phyloP scores from a whole-genome alignment of 2,329 filamentous ascomycete genomes.

The Xylaria sp. region DNA sequence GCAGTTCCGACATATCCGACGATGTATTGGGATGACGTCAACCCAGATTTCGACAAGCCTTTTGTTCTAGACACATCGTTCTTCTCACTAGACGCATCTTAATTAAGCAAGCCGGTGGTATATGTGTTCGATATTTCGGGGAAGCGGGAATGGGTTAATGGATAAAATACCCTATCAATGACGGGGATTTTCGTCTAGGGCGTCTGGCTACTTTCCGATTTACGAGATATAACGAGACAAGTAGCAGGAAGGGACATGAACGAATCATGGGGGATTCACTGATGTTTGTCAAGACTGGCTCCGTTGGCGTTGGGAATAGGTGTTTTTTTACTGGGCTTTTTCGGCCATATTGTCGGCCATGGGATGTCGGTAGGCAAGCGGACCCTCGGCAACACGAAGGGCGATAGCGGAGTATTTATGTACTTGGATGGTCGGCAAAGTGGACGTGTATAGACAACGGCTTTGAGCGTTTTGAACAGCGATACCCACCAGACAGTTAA shows the following conservation, averaged over 20 bases:
- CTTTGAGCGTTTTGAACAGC: conserved; percentile 20
- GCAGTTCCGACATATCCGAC: conserved; percentile 34
- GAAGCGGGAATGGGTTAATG: neutral
- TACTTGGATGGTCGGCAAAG: conserved; percentile 20
- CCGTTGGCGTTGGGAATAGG: conserved; percentile 11
- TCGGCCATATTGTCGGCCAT: neutral
- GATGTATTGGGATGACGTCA: conserved; percentile 56
- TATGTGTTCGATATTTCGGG: neutral
- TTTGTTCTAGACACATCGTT: conserved; percentile 57
- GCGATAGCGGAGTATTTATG: conserved; percentile 8
- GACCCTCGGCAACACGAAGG: neutral
- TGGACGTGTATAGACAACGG: conserved; percentile 25
- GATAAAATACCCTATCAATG: neutral
- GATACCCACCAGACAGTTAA: conserved; percentile 26
- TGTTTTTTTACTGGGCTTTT: conserved; percentile 2
- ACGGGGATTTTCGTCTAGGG: neutral
- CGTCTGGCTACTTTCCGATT: neutral
- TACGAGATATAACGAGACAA: conserved; percentile 12
- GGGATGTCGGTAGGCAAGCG: conserved; percentile 2
- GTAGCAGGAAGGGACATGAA: neutral
- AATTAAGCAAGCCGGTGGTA: neutral
- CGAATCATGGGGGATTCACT: neutral
- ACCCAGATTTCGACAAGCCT: conserved; percentile 57
- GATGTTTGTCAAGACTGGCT: conserved; percentile 3
- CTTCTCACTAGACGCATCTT: conserved; percentile 48